A percentile compares a stretch with the other conserved stretches of the same genome.
Conservation (phyloP, 2,329 filamentous ascomycete genomes). For the Thelonectria blattea region DNA sequence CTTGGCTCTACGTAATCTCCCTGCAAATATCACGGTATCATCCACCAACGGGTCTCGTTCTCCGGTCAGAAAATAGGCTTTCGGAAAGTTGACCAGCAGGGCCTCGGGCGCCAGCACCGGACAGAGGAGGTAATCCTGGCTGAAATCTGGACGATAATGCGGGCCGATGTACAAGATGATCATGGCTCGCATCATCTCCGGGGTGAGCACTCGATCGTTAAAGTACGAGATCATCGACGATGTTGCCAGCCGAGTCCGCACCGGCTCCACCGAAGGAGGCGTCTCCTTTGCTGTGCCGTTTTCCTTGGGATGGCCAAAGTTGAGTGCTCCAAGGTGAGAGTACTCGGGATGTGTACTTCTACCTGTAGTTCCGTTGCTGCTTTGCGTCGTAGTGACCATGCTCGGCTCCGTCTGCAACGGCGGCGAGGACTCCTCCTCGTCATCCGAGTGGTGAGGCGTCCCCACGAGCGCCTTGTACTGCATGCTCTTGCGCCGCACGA, state of each 20-base stretch:
- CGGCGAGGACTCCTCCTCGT: constrained; percentile 61
- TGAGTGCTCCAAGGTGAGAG: constrained; percentile 53
- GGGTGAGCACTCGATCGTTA: constrained; percentile 90
- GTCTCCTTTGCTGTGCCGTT: constrained; percentile 35
- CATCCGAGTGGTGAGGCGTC: constrained; percentile 81
- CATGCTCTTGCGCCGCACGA: constrained; percentile 84
- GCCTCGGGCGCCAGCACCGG: constrained; percentile 88
- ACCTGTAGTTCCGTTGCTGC: constrained; percentile 17
- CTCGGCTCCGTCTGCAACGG: constrained; percentile 20
- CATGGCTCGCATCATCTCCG: constrained; percentile 99
- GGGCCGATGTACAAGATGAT: constrained; percentile 97
- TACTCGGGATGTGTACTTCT: constrained; percentile 54
- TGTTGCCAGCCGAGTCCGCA: constrained; percentile 88
- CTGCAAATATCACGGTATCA: constrained; percentile 95
- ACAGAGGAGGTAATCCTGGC: constrained; percentile 86
- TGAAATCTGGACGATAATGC: constrained; percentile 90
- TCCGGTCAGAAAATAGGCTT: constrained; percentile 91
- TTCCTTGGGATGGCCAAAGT: constrained; percentile 33
- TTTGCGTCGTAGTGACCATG: constrained; percentile 13
- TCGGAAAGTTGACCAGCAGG: constrained; percentile 85
- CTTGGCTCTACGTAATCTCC: constrained; percentile 82
- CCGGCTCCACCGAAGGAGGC: constrained; percentile 61
- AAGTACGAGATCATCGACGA: constrained; percentile 99
- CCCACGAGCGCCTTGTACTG: constrained; percentile 86
- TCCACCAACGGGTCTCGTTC: constrained; percentile 95